These are phyloP conservation scores for Nicotiana noctiflora DNA, from an alignment of 257 asterid species.

Conservation along the genomic window DNA sequence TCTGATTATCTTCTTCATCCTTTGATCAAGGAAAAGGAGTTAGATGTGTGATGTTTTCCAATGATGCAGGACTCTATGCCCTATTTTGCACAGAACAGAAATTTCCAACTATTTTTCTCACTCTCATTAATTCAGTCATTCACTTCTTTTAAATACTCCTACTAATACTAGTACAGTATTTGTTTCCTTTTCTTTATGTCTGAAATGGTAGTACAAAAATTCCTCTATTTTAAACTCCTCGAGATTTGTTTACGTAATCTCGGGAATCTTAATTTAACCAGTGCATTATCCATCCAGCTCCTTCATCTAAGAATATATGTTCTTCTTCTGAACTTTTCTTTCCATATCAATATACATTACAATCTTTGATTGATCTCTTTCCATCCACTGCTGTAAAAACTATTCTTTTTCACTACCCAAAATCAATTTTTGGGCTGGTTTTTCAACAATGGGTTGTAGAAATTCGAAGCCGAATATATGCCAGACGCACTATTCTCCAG, in stretches of 20 bases:
- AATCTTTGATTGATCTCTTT: neutral
- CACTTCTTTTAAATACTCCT: neutral
- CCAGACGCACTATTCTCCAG: conserved; percentile 18
- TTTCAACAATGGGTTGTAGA: neutral
- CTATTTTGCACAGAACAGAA: no score
- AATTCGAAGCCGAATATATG: neutral
- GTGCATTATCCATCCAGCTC: neutral
- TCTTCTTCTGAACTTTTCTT: neutral
- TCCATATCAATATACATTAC: neutral
- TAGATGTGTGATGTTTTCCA: no score
- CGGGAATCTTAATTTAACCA: neutral
- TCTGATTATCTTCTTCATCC: no score
- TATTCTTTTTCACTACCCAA: neutral
- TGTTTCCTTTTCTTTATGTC: neutral
- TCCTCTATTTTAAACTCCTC: neutral
- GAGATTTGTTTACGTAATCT: neutral
- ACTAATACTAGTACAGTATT: neutral
- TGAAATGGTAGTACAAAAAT: neutral
- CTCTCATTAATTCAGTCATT: neutral
- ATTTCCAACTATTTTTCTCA: neutral
- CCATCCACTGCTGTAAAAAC: neutral
- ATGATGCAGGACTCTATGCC: no score
- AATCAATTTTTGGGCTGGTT: neutral
- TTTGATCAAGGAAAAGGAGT: no score
- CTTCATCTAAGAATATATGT: neutral